Evolutionary conservation across 2,329 filamentous ascomycete species (phyloP), one percentile per base, ranked within the genome.

Genomic region (Teratosphaeria pseudoeucalypti): DNA sequence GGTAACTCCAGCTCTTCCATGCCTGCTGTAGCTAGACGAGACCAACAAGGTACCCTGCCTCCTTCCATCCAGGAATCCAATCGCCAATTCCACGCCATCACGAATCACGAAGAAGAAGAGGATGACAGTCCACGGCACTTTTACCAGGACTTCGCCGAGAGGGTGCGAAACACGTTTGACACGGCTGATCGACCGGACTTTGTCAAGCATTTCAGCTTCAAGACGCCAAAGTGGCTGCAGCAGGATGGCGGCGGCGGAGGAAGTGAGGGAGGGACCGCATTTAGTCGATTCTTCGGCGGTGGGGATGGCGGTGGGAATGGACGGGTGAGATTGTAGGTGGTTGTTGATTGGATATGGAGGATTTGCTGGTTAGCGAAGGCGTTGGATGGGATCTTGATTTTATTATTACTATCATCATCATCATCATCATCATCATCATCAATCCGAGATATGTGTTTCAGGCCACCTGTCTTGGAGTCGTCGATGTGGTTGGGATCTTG

Each of bases 161-260:
- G 92, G 39, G 86, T 99, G 67, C 89, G 86, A 74, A 99, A 99
- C 70, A 97, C 94, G 0, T 84, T 97, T 57, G 92, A 97, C 62
- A 88, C 85, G 0, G 81, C 90, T 1, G 87, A 91, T 57, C 81
- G 86, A 34, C 92, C 94, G 0, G 85, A 85, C 63, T 97, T 92
- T 91, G 43, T 57, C n/a, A 34, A 49, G 66, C 87, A 89, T 29
- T 78, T 90, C 32, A 82, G 84, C 9, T 83, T 92, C 73, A 89
- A 86, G 73, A 84, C 86, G 70, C 90, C 90, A 5, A 87, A 85
- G 67, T 95, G 90, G 90, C 88, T 94, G 84, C 82, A 84, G 19
- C 82, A 82, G 4, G 64, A 65, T 43, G 63, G 47, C 34, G 10
- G 43, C 73, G 16, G 66, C 65, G 47, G 63, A 65, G 43, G 43